Evolutionary conservation across 805 yeast genomes (phyloP).

Genomic region (Candida yuanshanica): DNA sequence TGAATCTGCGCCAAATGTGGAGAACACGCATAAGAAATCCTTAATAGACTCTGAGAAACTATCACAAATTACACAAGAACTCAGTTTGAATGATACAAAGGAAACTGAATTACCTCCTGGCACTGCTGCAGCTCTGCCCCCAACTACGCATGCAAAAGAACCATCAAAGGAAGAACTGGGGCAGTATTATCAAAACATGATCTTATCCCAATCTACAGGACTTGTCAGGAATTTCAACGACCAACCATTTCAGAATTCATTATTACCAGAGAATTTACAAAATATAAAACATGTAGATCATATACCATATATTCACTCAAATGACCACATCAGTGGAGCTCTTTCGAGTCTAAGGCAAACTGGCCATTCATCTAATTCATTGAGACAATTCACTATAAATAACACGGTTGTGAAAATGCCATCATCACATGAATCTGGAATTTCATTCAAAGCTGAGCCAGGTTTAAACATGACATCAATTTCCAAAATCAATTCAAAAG

Average conservation of each 20-base stretch:
- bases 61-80: constrained; percentile 1
- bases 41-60: constrained; percentile 10
- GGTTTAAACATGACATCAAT: constrained; percentile 20
- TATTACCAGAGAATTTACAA: constrained; percentile 13
- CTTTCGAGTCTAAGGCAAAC: constrained; percentile 6
- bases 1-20: neutral
- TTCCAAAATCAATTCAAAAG: constrained; percentile 20
- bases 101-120: no score
- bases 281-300: constrained; percentile 6
- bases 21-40: constrained; percentile 6
- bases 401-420: constrained; percentile 7
- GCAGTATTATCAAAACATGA: constrained; percentile 36
- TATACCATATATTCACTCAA: constrained; percentile 23
- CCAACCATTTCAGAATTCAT: constrained; percentile 24
- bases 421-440: constrained; percentile 16
- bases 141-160: constrained; percentile 12
- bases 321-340: constrained; percentile 22
- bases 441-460: constrained; percentile 21
- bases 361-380: constrained; percentile 17
- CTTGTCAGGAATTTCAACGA: constrained; percentile 36
- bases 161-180: constrained; percentile 19
- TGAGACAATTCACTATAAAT: constrained; percentile 21
- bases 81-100: neutral
- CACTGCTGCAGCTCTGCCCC: neutral
- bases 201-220: constrained; percentile 50